Base-by-base conservation (phyloP, 2,329 filamentous ascomycete genomes). In the Epichloe brachyelytri region DNA sequence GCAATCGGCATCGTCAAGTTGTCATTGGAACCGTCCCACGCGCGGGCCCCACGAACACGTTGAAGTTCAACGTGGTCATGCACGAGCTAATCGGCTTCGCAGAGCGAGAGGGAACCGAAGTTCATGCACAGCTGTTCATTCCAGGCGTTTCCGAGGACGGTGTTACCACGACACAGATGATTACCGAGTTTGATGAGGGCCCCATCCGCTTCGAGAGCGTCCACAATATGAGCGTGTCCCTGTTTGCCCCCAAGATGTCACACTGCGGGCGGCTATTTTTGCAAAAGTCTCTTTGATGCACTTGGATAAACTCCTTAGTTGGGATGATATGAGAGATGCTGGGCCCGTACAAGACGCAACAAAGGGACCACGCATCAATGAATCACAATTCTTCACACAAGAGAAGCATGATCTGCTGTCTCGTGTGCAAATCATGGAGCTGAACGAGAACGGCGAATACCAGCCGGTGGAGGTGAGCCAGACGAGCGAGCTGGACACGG, bases 11-110 rank as follows among this genome's bases (percentile, higher is more conserved):
- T 96, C 51, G 80, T 98, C 57, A 87, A 89, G 61, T 72, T 98
- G 38, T 91, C 91, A 0, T 72, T 98, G 6, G 93, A 98, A 63
- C 93, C 93, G 14, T 97, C 91, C 0, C 91, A 88, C 46, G 90
- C 91, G 2, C 84, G 94, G 60, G 91, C 90, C 4, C 93, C 14
- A 86, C 88, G 12, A 93, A 87, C 53, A 96, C 88, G 2, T 72
- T 97, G 52, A 98, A 97, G 65, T 98, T 98, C 71, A 98, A 97
- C 61, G 90, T 97, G 5, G 90, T 97, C 34, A 95, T 98, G 88
- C 90, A 95, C 62, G 89, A 97, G 63, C 80, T 98, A 70, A 72
- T 93, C 37, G 93, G 93, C 1, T 98, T 98, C 59, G 86, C 93
- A 0, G 93, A 98, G 68, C 82, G 91, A 55, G 93, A 98, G 71